Evolutionary conservation across 306 rosid genomes (phyloP).

Genomic region (Sphenostylis stenocarpa): DNA sequence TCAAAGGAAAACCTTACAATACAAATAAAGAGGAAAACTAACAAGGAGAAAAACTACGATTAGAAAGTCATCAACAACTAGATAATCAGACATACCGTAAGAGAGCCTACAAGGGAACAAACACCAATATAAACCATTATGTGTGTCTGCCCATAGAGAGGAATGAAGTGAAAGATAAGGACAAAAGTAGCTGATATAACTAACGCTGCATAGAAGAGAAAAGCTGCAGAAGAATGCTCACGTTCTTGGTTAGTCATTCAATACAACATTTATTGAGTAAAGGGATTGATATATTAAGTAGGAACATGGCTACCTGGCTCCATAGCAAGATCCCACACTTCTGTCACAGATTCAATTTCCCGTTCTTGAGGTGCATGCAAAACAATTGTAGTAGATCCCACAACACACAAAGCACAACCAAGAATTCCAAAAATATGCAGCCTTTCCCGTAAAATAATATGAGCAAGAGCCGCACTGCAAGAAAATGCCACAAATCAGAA

Average conservation of each 20-base stretch:
- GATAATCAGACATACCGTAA: constrained; percentile 70
- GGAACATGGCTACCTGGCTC: constrained; percentile 73
- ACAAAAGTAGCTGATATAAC: constrained; percentile 72
- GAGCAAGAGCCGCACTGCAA: constrained; percentile 99
- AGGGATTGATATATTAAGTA: constrained; percentile 12
- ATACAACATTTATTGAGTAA: constrained; percentile 2
- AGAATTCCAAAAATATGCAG: constrained; percentile 93
- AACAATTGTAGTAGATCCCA: constrained; percentile 97
- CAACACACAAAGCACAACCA: constrained; percentile 94
- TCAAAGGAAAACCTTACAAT: constrained; percentile 38
- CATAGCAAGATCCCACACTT: constrained; percentile 99
- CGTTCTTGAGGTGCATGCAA: constrained; percentile 98
- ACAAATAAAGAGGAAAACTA: constrained; percentile 29
- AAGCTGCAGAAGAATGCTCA: constrained; percentile 62
- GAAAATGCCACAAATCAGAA: constrained; percentile 46
- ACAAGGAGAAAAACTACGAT: constrained; percentile 23
- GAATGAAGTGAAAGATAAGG: constrained; percentile 82
- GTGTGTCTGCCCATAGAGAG: constrained; percentile 96
- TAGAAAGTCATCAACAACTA: constrained; percentile 19
- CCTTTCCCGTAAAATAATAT: constrained; percentile 85
- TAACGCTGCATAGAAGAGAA: constrained; percentile 78
- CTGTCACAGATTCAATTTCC: constrained; percentile 79
- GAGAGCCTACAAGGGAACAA: constrained; percentile 97
- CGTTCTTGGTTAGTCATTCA: constrained; percentile 20
- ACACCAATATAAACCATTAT: constrained; percentile 98